Base-by-base conservation (phyloP, 345 rosid species). In the Ceriops tagal region DNA sequence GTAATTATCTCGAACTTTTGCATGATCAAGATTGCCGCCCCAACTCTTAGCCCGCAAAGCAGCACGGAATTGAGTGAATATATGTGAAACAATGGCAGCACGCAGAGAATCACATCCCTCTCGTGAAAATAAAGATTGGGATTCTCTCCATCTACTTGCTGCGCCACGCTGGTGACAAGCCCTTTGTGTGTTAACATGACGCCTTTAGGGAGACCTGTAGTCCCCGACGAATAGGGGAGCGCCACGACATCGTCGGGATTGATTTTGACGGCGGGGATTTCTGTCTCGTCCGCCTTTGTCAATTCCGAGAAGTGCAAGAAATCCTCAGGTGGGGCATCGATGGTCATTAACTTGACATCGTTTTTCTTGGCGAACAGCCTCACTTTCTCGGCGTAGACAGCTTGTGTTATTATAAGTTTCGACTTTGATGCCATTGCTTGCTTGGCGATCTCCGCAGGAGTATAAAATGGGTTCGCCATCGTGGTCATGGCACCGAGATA, bases 141-240 rank as follows among this genome's bases (percentile, higher is more conserved):
- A 61, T 95, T 95, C 37, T 95, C 99, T 7, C 99, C 99, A 66
- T 92, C 96, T 3, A 92, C 96, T 53, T 88, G 99, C 66, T 95
- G 99, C 0, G 93, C 96, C 24, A 92, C 89, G 70, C 93, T 90
- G 0, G 97, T 92, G 46, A 95, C 79, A 0, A 88, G 80, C 0
- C 96, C 89, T 67, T 81, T 85, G 81, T 95, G 99, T 0, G 92
- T 95, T 32, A 95, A 64, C 97, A 95, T 95, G 62, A 95, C 99
- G 4, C 99, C 99, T 73, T 95, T 95, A 0, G 99, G 99, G 3
- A 95, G 53, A 5, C 97, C 99, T 1, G 97, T 95, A 1, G 99
- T 95, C 0, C 99, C 99, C 1, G 99, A 95, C 5, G 99, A 95
- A 66, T 88, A 95, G 1, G 96, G 99, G 0, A 95, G 85, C 9